Evolutionary conservation across 2,329 filamentous ascomycete genomes (phyloP).

Genomic region (Fusarium buxicola): DNA sequence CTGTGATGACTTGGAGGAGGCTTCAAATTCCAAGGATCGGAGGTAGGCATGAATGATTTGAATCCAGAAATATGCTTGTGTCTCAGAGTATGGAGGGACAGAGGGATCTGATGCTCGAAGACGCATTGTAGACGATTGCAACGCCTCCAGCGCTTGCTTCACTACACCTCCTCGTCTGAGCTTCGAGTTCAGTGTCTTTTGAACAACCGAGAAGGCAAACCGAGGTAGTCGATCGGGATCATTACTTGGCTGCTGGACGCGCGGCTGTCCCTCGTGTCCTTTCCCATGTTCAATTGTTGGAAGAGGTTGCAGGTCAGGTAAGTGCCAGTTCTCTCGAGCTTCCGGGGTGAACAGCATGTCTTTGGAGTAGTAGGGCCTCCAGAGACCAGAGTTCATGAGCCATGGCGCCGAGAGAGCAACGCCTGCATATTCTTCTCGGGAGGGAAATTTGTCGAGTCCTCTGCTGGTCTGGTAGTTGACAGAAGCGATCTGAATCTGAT

Average conservation of each 20-base stretch:
- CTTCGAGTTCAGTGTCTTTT: constrained; percentile 37
- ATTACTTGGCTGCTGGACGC: rapidly evolving
- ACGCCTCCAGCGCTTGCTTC: constrained; percentile 39
- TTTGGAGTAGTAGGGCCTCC: constrained; percentile 50
- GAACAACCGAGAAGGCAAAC: constrained; percentile 49
- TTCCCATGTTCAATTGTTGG: constrained; percentile 28
- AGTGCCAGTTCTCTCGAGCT: constrained; percentile 46
- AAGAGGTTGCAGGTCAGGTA: constrained; percentile 48
- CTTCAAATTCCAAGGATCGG: constrained; percentile 19
- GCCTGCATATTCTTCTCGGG: constrained; percentile 35
- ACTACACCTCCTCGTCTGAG: constrained; percentile 43
- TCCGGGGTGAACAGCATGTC: constrained; percentile 47
- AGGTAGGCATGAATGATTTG: constrained; percentile 43
- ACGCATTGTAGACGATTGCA: constrained; percentile 44
- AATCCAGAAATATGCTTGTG: constrained; percentile 50
- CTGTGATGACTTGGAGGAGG: neutral
- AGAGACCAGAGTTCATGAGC: constrained; percentile 48
- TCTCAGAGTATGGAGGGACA: constrained; percentile 47
- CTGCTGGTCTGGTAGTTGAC: constrained; percentile 39
- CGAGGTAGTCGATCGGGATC: constrained; percentile 41
- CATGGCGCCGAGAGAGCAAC: constrained; percentile 42
- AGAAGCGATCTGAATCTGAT: constrained; percentile 49
- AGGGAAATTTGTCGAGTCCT: constrained; percentile 19
- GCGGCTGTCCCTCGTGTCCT: neutral
- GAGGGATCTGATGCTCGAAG: constrained; percentile 26